Conservation (phyloP, 2,329 filamentous ascomycete genomes). For the Aspergillus tanneri region DNA sequence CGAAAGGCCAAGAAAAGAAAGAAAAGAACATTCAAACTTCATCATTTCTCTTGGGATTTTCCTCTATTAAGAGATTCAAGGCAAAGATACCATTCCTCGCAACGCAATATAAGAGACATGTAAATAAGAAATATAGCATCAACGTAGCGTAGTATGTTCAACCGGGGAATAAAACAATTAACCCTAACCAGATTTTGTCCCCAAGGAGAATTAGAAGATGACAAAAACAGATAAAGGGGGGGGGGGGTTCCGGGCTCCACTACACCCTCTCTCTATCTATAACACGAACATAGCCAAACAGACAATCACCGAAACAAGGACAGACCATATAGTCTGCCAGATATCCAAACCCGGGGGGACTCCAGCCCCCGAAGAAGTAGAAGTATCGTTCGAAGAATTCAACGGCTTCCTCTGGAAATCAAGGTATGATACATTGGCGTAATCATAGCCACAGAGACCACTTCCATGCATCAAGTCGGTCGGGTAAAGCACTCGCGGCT, state of each 20-base stretch:
- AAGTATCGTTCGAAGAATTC: neutral
- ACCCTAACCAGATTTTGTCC: no score
- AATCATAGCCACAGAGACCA: constrained; percentile 29
- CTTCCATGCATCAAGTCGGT: constrained; percentile 29
- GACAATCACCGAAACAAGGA: neutral
- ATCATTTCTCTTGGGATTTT: no score
- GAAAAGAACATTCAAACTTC: neutral
- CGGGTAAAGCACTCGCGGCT: constrained; percentile 34
- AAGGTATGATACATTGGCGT: constrained; percentile 5
- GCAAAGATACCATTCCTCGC: no score
- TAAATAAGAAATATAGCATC: no score
- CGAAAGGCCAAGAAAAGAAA: neutral
- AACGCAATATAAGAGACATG: no score
- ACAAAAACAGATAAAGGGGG: no score
- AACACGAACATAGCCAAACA: neutral
- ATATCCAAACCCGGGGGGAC: neutral
- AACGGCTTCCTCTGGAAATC: constrained; percentile 1
- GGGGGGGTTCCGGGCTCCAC: no score
- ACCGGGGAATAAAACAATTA: no score
- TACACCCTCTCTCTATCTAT: no score
- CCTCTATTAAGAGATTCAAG: no score
- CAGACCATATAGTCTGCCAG: neutral
- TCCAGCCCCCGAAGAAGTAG: neutral
- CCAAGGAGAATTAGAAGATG: no score
- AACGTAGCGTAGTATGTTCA: no score